Percentiles rank a stretch among this genome's conserved stretches.
These are phyloP conservation scores for Calocybe indica DNA, from an alignment of 768 basidiomycete species.

Conservation along the genomic window DNA sequence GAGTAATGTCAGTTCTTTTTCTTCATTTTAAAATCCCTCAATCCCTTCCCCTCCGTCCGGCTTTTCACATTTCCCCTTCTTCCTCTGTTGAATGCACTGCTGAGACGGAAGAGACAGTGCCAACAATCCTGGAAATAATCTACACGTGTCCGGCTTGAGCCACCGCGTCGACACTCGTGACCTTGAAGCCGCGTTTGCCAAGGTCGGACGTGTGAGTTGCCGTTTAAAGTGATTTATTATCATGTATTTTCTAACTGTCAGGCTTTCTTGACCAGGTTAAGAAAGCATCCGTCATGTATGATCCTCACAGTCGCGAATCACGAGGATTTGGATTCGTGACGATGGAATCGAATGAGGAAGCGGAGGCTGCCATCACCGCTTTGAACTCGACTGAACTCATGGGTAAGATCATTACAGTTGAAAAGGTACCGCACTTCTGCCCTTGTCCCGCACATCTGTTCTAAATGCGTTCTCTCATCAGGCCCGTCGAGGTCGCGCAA, in stretches of 20 bases:
- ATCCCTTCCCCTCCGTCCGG: neutral
- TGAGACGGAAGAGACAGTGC: neutral
- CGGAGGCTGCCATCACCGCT: conserved; percentile 83
- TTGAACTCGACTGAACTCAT: conserved; percentile 80
- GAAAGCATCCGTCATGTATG: conserved; percentile 68
- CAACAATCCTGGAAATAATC: conserved; percentile 58
- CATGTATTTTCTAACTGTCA: neutral
- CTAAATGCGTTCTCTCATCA: conserved; percentile 17
- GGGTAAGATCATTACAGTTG: conserved; percentile 86
- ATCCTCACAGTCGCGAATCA: conserved; percentile 63
- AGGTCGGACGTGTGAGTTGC: conserved; percentile 72
- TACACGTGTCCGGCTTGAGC: conserved; percentile 55
- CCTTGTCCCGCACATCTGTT: neutral
- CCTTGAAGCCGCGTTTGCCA: conserved; percentile 84
- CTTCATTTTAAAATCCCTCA: conserved; percentile 2
- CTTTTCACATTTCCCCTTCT: neutral
- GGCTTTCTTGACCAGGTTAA: conserved; percentile 44
- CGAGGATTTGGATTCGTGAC: conserved; percentile 81
- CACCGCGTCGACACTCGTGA: conserved; percentile 70
- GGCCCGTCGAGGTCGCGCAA: conserved; percentile 86
- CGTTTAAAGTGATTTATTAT: neutral
- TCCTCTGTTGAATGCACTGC: no score
- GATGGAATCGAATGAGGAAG: conserved; percentile 71
- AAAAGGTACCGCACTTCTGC: conserved; percentile 45
- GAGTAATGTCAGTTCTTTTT: conserved; percentile 45